Conservation (phyloP, 2,329 filamentous ascomycete species). For the Claviceps digitariae region DNA sequence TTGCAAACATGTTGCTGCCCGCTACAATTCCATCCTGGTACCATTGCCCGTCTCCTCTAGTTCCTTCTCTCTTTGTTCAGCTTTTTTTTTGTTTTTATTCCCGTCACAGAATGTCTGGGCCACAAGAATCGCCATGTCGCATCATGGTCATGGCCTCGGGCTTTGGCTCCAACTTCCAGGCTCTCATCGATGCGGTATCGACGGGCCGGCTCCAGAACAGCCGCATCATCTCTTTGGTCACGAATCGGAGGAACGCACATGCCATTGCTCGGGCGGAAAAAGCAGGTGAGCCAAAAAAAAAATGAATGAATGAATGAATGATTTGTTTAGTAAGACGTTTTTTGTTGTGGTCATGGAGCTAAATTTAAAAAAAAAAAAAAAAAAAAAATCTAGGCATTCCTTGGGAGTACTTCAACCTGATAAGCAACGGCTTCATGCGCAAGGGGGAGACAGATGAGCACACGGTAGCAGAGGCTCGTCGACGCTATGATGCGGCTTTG, state of each 20-base stretch:
- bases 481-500: constrained; percentile 62
- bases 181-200: constrained; percentile 41
- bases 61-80: too few relatives aligned
- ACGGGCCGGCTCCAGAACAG: constrained; percentile 26
- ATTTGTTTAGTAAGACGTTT: too few relatives aligned
- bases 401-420: constrained; percentile 68
- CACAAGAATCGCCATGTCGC: constrained; percentile 22
- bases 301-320: too few relatives aligned
- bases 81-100: not conserved
- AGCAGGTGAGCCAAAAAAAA: constrained; percentile 20
- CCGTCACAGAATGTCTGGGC: not conserved
- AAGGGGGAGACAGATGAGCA: constrained; percentile 46
- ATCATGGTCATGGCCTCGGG: constrained; percentile 60
- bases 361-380: not conserved
- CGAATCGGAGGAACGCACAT: constrained; percentile 35
- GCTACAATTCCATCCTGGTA: too few relatives aligned
- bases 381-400: constrained; percentile 37
- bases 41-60: too few relatives aligned
- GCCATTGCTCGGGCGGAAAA: constrained; percentile 28
- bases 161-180: constrained; percentile 67
- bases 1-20: too few relatives aligned
- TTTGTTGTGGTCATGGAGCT: too few relatives aligned
- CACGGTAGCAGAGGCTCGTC: constrained; percentile 42
- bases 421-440: constrained; percentile 52
- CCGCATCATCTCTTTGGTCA: constrained; percentile 31